phyloP scores from a whole-genome alignment of 352 stramenopile genomes.

The Blastocystis sp. region DNA sequence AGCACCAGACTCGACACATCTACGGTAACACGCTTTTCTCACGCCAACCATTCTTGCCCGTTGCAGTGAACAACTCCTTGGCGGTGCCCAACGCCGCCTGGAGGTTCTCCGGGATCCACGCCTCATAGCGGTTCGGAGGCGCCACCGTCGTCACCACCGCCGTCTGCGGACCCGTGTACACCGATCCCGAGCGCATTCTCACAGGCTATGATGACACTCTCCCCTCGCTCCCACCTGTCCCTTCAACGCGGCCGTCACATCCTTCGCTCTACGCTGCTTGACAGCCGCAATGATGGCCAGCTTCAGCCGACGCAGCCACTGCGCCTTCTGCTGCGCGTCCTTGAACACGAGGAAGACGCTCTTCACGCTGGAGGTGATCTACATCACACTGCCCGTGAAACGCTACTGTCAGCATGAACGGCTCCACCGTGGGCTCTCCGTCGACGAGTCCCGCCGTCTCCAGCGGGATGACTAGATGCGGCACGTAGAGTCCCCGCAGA shows the following conservation, averaged over 20 bases:
- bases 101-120: not conserved
- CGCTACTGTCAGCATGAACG: not conserved
- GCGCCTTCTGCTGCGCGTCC: not conserved
- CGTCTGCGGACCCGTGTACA: not conserved
- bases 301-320: slow-evolving; percentile 3
- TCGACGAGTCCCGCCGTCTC: not conserved
- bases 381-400: not conserved
- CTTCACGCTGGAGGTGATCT: slow-evolving; percentile 11
- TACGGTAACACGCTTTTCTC: not conserved
- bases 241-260: not conserved
- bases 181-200: not conserved
- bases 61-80: not conserved
- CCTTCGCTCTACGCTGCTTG: not conserved
- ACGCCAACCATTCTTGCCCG: not conserved
- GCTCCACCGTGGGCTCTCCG: not conserved
- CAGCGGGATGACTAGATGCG: not conserved
- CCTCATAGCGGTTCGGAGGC: not conserved
- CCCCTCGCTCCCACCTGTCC: not conserved
- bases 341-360: not conserved
- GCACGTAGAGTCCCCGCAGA: slow-evolving; percentile 64
- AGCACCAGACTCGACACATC: not conserved
- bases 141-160: not conserved
- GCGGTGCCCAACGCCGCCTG: not conserved
- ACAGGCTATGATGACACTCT: not conserved
- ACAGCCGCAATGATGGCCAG: not conserved